Evolutionary conservation across 2,329 filamentous ascomycete genomes (phyloP).

Genomic region (Didymella sp.): DNA sequence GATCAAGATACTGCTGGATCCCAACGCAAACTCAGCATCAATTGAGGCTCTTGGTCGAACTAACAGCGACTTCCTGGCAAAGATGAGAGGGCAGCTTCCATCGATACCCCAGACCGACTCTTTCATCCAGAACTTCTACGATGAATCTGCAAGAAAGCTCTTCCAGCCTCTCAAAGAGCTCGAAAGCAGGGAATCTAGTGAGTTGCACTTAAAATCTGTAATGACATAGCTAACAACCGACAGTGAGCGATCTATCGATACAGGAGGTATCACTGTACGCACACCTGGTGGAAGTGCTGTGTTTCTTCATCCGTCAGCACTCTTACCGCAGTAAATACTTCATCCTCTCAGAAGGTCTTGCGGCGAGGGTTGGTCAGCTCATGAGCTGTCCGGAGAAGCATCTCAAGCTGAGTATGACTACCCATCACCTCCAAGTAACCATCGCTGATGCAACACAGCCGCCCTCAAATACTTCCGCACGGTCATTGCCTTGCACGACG

Average conservation of each 20-base stretch:
- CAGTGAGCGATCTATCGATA: conserved; percentile 74
- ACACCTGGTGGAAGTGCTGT: conserved; percentile 90
- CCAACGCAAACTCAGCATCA: conserved; percentile 65
- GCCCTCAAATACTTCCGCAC: conserved; percentile 94
- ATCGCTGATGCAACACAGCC: conserved; percentile 59
- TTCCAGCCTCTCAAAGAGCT: conserved; percentile 87
- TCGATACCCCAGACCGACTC: conserved; percentile 75
- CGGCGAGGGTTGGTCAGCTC: conserved; percentile 80
- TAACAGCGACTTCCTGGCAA: conserved; percentile 72
- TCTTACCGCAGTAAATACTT: conserved; percentile 86
- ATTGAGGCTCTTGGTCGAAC: conserved; percentile 66
- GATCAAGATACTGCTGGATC: conserved; percentile 89
- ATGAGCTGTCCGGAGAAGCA: conserved; percentile 87
- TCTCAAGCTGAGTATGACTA: conserved; percentile 77
- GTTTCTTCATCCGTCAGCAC: conserved; percentile 92
- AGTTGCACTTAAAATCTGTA: conserved; percentile 29
- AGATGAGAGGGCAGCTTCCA: conserved; percentile 62
- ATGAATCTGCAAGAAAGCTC: conserved; percentile 80
- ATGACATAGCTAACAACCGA: conserved; percentile 30
- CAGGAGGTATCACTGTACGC: conserved; percentile 89
- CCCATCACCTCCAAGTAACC: background rate
- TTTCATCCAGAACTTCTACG: conserved; percentile 89
- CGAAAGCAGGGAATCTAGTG: conserved; percentile 66
- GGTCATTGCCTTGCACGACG: conserved; percentile 83
- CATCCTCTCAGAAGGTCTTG: conserved; percentile 79